Conservation (phyloP, 1,284 basidiomycete genomes). For the Peniophora sp. region DNA sequence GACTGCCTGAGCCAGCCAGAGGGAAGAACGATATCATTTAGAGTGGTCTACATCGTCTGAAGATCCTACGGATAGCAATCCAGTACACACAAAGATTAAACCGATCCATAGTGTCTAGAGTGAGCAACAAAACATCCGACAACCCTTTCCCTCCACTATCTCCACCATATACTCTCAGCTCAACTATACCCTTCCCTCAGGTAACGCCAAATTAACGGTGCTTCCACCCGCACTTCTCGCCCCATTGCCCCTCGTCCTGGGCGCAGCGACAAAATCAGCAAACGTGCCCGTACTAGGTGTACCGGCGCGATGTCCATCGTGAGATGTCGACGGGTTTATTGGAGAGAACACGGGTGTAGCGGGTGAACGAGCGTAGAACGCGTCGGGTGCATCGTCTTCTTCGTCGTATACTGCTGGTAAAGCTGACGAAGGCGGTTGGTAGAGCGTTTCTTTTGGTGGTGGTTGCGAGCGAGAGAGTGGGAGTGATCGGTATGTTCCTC, state of each 20-base stretch:
- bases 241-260: conserved; percentile 15
- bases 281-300: conserved; percentile 9
- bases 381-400: conserved; percentile 19
- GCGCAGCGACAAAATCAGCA: conserved; percentile 13
- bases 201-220: too few species aligned
- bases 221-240: conserved; percentile 5
- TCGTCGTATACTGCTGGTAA: conserved; percentile 45
- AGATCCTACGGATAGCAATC: too few species aligned
- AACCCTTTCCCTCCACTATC: too few species aligned
- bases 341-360: conserved; percentile 1
- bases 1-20: too few species aligned
- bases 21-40: too few species aligned
- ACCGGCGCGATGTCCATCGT: conserved; percentile 1
- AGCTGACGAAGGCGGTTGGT: conserved; percentile 19
- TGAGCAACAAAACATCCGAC: too few species aligned
- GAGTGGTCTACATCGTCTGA: too few species aligned
- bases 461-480: conserved; percentile 48
- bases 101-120: too few species aligned
- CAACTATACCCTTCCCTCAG: too few species aligned
- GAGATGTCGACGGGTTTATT: conserved; percentile 7
- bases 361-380: conserved; percentile 5
- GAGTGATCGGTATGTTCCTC: conserved; percentile 83
- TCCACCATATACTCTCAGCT: too few species aligned
- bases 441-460: conserved; percentile 14
- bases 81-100: too few species aligned